A percentile compares a stretch with the other conserved stretches of the same genome.
phyloP scores from a whole-genome alignment of 2,329 filamentous ascomycete species.

The Ophiostoma novo-ulmi region DNA sequence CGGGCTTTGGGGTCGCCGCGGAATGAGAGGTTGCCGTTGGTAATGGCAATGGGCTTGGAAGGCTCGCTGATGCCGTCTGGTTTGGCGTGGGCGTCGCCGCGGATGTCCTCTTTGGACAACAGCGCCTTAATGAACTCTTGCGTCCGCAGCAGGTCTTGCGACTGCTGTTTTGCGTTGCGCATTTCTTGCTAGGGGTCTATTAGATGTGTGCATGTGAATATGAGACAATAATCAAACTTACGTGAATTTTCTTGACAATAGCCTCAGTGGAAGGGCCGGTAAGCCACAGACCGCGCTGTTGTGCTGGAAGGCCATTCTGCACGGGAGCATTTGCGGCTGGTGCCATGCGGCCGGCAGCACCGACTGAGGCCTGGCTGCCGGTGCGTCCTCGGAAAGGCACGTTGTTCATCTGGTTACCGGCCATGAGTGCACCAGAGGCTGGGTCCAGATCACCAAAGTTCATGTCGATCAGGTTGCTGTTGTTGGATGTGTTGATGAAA shows the following conservation, averaged over 20 bases:
- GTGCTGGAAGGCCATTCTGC: constrained; percentile 60
- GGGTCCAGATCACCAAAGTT: constrained; percentile 90
- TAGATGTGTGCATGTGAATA: background rate
- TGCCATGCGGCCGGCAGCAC: constrained; percentile 57
- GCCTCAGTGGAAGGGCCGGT: constrained; percentile 90
- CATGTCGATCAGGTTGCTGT: constrained; percentile 73
- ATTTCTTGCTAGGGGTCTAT: constrained; percentile 65
- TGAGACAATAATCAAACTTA: constrained; percentile 42
- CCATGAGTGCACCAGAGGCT: constrained; percentile 64
- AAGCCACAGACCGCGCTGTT: constrained; percentile 77
- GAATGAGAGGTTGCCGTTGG: constrained; percentile 44
- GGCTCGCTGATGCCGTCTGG: background rate
- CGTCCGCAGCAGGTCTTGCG: constrained; percentile 76
- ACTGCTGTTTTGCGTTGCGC: constrained; percentile 80
- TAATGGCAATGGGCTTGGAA: constrained; percentile 42
- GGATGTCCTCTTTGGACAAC: constrained; percentile 64
- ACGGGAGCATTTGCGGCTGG: constrained; percentile 46
- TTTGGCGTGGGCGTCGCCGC: constrained; percentile 40
- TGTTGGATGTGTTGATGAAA: constrained; percentile 59
- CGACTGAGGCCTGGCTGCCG: constrained; percentile 60
- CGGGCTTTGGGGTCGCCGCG: constrained; percentile 73
- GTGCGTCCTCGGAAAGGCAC: constrained; percentile 66
- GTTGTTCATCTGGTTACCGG: constrained; percentile 55
- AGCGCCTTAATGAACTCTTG: constrained; percentile 75
- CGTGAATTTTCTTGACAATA: constrained; percentile 80